phyloP scores from a whole-genome alignment of 306 rosid species.

The Vigna unguiculata region DNA sequence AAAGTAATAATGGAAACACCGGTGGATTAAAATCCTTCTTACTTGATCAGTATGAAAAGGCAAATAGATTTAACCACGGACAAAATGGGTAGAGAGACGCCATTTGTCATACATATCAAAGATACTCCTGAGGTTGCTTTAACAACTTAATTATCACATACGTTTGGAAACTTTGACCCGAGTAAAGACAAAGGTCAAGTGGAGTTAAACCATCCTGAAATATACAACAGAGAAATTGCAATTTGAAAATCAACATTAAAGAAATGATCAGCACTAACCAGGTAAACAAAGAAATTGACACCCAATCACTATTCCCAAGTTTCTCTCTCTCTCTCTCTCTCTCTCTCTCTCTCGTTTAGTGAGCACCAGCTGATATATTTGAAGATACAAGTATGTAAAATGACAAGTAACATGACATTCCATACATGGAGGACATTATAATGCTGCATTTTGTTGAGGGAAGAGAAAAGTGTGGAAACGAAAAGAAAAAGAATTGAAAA shows the following conservation, averaged over 20 bases:
- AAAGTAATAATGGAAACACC: neutral
- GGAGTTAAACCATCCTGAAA: constrained; percentile 87
- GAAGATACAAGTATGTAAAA: constrained; percentile 8
- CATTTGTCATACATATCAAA: neutral
- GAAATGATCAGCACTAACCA: constrained; percentile 22
- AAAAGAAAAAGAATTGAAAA: too few species aligned
- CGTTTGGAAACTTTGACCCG: constrained; percentile 69
- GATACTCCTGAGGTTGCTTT: constrained; percentile 64
- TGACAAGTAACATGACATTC: neutral
- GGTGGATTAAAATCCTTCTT: neutral
- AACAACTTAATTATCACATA: constrained; percentile 80
- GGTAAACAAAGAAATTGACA: constrained; percentile 19
- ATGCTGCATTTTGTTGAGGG: too few species aligned
- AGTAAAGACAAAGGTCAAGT: constrained; percentile 81
- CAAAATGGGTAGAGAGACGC: neutral
- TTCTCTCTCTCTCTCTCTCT: constrained; percentile 16
- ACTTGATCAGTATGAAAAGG: neutral
- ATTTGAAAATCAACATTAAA: constrained; percentile 2
- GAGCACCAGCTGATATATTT: neutral
- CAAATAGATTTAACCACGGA: constrained; percentile 2
- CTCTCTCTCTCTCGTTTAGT: neutral
- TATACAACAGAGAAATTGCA: constrained; percentile 26
- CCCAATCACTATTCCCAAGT: neutral
- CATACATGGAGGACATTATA: neutral
- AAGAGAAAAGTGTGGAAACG: too few species aligned